phyloP scores from a whole-genome alignment of 2,329 filamentous ascomycete species.

The Madurella mycetomatis region DNA sequence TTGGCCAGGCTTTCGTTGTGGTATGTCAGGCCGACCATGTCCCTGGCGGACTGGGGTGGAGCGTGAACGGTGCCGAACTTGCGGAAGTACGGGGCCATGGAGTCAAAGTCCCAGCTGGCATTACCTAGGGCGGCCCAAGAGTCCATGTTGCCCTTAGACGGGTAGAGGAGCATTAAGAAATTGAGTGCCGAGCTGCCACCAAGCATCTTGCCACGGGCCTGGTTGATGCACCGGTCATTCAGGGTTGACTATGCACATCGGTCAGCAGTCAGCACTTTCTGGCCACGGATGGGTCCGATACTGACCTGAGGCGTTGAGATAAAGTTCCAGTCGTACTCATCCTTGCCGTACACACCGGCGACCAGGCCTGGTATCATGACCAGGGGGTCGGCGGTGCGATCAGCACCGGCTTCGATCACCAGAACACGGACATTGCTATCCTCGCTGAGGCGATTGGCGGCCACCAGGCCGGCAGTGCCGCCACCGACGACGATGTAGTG shows the following conservation, averaged over 20 bases:
- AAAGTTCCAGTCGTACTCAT: constrained; percentile 40
- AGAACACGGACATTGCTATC: constrained; percentile 34
- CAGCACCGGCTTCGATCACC: constrained; percentile 38
- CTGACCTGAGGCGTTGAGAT: constrained; percentile 33
- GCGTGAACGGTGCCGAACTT: constrained; percentile 33
- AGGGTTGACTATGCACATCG: constrained; percentile 10
- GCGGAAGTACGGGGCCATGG: constrained; percentile 31
- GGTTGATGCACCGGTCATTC: constrained; percentile 30
- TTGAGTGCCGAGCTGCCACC: constrained; percentile 32
- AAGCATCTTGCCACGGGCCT: constrained; percentile 32
- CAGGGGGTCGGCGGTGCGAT: constrained; percentile 32
- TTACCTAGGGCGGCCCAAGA: constrained; percentile 30
- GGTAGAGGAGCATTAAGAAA: constrained; percentile 29
- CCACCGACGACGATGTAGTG: constrained; percentile 48
- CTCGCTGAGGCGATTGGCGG: constrained; percentile 41
- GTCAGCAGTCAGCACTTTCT: not conserved
- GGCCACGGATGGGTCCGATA: not conserved
- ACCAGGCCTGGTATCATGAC: constrained; percentile 36
- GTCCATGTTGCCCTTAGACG: constrained; percentile 27
- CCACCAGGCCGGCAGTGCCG: constrained; percentile 46
- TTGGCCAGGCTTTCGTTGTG: constrained; percentile 30
- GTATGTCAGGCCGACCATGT: constrained; percentile 30
- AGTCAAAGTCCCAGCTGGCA: constrained; percentile 26
- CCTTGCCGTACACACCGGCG: constrained; percentile 31
- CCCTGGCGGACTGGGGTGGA: constrained; percentile 26